Conservation (phyloP, 1,284 basidiomycete genomes). For the Heterobasidion irregulare region DNA sequence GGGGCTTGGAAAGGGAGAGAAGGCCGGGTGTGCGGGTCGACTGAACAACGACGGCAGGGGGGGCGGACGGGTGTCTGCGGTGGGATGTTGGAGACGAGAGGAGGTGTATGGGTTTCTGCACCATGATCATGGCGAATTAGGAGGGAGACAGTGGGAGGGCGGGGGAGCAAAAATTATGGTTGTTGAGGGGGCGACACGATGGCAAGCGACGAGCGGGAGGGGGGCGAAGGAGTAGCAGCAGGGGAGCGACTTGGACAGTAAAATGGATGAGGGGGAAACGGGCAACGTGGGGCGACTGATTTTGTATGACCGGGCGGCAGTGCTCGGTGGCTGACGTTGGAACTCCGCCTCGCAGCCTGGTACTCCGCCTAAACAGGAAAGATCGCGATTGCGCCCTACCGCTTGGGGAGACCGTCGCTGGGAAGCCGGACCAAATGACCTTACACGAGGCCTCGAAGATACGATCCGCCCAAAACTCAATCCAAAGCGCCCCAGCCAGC, state of each 20-base stretch:
- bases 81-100: constrained; percentile 29
- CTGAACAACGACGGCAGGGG: constrained; percentile 55
- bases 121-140: constrained; percentile 47
- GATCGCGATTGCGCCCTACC: neutral
- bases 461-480: no score
- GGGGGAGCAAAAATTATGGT: constrained; percentile 5
- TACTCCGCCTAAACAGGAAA: neutral
- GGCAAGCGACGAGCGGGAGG: constrained; percentile 5
- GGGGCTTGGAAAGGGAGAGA: constrained; percentile 57
- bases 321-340: neutral
- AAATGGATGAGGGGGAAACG: neutral
- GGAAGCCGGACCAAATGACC: constrained; percentile 1
- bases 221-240: constrained; percentile 7
- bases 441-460: neutral
- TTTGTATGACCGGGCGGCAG: no score
- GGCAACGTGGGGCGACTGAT: neutral
- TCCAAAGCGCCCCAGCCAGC: no score
- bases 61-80: constrained; percentile 60
- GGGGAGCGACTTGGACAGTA: neutral
- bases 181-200: neutral
- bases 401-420: no score
- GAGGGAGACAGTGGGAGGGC: constrained; percentile 13
- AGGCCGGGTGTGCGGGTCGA: constrained; percentile 65
- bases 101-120: constrained; percentile 43
- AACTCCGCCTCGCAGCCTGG: neutral